Evolutionary conservation across 805 yeast genomes (phyloP), one percentile per base, ranked within the genome.

Genomic region (Candida lessepsii): DNA sequence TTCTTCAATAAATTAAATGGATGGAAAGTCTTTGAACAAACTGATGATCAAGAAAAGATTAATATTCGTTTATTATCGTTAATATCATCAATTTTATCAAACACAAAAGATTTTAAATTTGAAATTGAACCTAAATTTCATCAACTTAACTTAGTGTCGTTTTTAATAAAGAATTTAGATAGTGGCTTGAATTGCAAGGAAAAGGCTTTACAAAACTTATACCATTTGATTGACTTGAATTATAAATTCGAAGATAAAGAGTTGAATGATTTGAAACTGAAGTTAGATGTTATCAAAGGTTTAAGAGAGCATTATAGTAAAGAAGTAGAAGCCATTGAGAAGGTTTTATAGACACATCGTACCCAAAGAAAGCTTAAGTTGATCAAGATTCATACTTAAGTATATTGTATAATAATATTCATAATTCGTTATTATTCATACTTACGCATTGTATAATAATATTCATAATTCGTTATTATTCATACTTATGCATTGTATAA

Each of bases 1-100:
- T 56, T 67, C 45, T 91, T 93, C 52, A 75, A 67, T 29, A 57
- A 66, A 21, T 49, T 59, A 4, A 58, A 75, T 13, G 97, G 97
- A 7, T 83, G 95, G 83, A 63, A 66, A 4, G 51, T 75, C 1
- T 39, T 39, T n/a, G 24, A 59, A 70, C 30, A 49, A 51, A 38
- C 58, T 54, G 40, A 42, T 52, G 17, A 46, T 56, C 16, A 56
- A 27, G 66, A 68, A 26, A 81, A 74, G 50, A 47, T 73, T 26
- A 70, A 71, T 43, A 58, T 81, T 41, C 72, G 88, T 57, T 57
- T 73, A 1, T 64, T 83, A 29, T 80, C 86, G 9, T 53, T 81
- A 37, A 48, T 81, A 2, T 71, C 81, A n/a, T 77, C 89, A 1
- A 60, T 81, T 11, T 56, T 83, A 25, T 74, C 85, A 8, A 73